A percentile compares a stretch with the other conserved stretches of the same genome.
phyloP scores from a whole-genome alignment of 1,284 basidiomycete genomes.

The Xerocomus minutiporus region DNA sequence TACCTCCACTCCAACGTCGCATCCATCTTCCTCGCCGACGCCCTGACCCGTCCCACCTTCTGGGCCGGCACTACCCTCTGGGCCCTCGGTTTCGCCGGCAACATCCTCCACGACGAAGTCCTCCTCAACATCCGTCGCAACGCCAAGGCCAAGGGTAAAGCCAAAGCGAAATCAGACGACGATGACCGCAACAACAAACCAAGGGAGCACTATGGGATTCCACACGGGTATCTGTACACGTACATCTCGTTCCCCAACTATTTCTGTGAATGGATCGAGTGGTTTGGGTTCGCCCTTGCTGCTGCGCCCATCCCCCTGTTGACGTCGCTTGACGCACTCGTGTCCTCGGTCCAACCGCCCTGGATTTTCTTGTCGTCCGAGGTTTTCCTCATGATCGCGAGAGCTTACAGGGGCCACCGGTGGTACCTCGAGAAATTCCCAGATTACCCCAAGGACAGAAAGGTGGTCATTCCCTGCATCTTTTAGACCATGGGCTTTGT shows the following conservation, averaged over 20 bases:
- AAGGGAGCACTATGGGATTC: conserved; percentile 72
- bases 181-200: conserved; percentile 11
- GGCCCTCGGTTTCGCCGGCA: conserved; percentile 69
- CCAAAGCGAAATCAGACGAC: conserved; percentile 30
- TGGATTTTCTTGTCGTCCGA: conserved; percentile 76
- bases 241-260: conserved; percentile 92
- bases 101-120: conserved; percentile 86
- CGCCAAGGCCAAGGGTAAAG: conserved; percentile 38
- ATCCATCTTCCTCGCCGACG: conserved; percentile 36
- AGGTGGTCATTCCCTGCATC: conserved; percentile 63
- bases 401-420: conserved; percentile 73
- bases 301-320: conserved; percentile 41
- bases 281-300: conserved; percentile 75
- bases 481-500: conserved; percentile 33
- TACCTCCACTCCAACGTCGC: conserved; percentile 60
- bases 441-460: conserved; percentile 63
- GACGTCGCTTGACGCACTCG: conserved; percentile 32
- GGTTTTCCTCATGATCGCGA: conserved; percentile 69
- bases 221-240: conserved; percentile 73
- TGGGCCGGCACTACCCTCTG: conserved; percentile 63
- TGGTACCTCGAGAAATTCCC: conserved; percentile 78
- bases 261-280: conserved; percentile 88
- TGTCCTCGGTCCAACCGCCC: conserved; percentile 53
- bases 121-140: conserved; percentile 68
- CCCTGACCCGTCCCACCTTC: conserved; percentile 46